phyloP scores from a whole-genome alignment of 1,139 yeast genomes.

The Taiozyma sp. region DNA sequence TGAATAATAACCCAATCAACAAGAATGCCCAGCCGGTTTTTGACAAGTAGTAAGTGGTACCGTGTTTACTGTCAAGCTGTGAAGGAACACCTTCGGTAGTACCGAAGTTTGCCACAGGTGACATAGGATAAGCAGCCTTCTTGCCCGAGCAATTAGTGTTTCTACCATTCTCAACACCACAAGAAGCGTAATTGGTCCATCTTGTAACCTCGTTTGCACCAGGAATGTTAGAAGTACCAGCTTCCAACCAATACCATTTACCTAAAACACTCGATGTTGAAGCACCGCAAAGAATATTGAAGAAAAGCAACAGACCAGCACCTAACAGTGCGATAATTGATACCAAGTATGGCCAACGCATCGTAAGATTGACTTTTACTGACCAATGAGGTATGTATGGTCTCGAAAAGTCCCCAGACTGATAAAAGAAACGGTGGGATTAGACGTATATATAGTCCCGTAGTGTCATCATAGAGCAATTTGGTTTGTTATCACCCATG shows the following conservation, averaged over 20 bases:
- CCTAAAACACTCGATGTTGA: constrained; percentile 42
- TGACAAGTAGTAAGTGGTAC: constrained; percentile 56
- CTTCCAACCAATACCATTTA: constrained; percentile 67
- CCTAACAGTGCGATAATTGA: constrained; percentile 29
- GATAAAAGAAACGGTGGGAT: not conserved
- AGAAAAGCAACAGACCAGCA: constrained; percentile 47
- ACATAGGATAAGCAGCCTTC: constrained; percentile 60
- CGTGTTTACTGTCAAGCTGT: constrained; percentile 40
- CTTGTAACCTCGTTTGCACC: constrained; percentile 46
- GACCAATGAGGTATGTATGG: not conserved
- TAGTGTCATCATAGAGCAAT: not conserved
- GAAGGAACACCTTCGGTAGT: constrained; percentile 41
- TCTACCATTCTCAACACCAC: constrained; percentile 43
- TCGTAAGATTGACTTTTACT: not conserved
- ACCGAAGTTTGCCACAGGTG: constrained; percentile 56
- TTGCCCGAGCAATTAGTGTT: constrained; percentile 40
- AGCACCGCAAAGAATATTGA: constrained; percentile 63
- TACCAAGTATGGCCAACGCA: constrained; percentile 26
- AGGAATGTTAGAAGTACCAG: constrained; percentile 54
- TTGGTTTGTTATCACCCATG: not conserved
- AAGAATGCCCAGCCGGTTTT: constrained; percentile 68
- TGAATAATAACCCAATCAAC: constrained; percentile 53
- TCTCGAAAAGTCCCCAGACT: not conserved
- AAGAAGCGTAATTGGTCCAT: constrained; percentile 71
- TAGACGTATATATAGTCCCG: not conserved